Conservation (phyloP, 176 grass and related monocot species). For the Aechmea fasciata region DNA sequence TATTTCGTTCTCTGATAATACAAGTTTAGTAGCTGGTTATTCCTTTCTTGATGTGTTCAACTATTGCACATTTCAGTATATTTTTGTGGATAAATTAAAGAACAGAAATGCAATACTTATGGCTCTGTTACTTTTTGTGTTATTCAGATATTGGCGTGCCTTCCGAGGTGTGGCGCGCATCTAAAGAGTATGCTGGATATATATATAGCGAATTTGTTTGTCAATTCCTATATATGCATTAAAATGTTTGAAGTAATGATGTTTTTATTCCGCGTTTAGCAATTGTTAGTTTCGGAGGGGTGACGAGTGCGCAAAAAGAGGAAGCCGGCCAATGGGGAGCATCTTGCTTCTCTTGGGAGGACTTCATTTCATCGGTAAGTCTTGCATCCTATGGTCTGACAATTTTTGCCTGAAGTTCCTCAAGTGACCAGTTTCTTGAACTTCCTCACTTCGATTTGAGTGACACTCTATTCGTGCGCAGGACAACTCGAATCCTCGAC, state of each 20-base stretch:
- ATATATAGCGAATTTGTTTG: slow-evolving; percentile 13
- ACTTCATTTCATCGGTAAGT: slow-evolving; percentile 62
- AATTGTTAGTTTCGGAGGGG: slow-evolving; percentile 74
- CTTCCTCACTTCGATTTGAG: background rate
- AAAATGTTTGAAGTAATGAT: slow-evolving; percentile 21
- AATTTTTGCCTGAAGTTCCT: background rate
- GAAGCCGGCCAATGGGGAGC: slow-evolving; percentile 49
- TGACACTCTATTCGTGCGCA: slow-evolving; percentile 20
- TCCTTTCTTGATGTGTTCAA: background rate
- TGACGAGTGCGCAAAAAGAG: slow-evolving; percentile 45
- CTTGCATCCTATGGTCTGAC: background rate
- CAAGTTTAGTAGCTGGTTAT: too few relatives aligned
- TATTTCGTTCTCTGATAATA: too few relatives aligned
- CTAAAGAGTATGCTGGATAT: slow-evolving; percentile 33
- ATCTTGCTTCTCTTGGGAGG: slow-evolving; percentile 83
- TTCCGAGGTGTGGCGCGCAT: slow-evolving; percentile 25
- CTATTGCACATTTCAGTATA: background rate
- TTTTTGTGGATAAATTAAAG: background rate
- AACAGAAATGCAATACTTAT: background rate
- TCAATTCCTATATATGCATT: background rate
- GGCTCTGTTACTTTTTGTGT: background rate
- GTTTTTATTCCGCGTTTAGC: slow-evolving; percentile 29
- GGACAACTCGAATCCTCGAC: slow-evolving; percentile 30
- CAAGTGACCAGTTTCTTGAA: background rate
- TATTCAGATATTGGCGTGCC: slow-evolving; percentile 31